Conservation (phyloP, 1,284 basidiomycete genomes). For the Apiotrichum porosum region DNA sequence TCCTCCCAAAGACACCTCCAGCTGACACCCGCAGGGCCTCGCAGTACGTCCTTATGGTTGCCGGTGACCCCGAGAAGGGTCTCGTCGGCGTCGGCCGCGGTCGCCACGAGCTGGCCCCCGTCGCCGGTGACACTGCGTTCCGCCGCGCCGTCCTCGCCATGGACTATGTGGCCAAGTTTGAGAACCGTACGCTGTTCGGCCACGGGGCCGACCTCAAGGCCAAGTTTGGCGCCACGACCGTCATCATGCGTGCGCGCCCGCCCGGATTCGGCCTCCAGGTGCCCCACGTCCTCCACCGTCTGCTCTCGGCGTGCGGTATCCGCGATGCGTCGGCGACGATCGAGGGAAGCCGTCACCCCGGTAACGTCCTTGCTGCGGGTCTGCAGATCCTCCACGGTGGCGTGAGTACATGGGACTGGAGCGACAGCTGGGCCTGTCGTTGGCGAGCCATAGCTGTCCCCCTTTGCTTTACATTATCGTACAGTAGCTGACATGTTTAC, state of each 20-base stretch:
- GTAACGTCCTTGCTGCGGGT: constrained; percentile 56
- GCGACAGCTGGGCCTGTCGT: no score
- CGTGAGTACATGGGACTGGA: constrained; percentile 29
- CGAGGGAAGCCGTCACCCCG: constrained; percentile 80
- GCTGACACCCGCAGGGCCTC: constrained; percentile 2
- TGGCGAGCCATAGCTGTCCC: neutral
- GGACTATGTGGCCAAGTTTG: constrained; percentile 85
- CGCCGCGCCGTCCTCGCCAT: constrained; percentile 51
- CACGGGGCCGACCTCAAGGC: constrained; percentile 60
- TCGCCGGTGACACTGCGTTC: constrained; percentile 60
- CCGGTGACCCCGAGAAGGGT: constrained; percentile 78
- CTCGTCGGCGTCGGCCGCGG: constrained; percentile 87
- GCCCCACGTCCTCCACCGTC: constrained; percentile 77
- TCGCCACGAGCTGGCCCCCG: constrained; percentile 58
- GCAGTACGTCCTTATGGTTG: constrained; percentile 58
- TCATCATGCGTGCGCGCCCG: constrained; percentile 81
- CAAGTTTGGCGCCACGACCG: constrained; percentile 80
- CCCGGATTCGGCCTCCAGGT: constrained; percentile 86
- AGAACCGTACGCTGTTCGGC: constrained; percentile 79
- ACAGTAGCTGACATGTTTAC: no score
- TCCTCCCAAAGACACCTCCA: no score
- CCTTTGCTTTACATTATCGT: neutral
- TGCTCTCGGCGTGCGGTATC: constrained; percentile 88
- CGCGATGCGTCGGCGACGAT: constrained; percentile 92
- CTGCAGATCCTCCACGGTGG: constrained; percentile 48